Conservation (phyloP, 2,329 filamentous ascomycete species). For the Talaromyces verruculosus region DNA sequence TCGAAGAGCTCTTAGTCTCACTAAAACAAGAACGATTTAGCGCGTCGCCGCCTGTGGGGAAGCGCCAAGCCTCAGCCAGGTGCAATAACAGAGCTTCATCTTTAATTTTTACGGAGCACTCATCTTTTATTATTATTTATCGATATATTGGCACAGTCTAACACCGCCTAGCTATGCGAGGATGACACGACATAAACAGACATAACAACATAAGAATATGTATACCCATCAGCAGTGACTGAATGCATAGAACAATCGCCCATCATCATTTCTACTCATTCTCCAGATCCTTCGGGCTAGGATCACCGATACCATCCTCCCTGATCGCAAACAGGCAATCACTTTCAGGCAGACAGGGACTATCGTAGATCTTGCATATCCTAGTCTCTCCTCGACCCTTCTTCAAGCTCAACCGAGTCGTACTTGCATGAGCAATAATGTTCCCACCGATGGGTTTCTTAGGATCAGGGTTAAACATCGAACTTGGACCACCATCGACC, state of each 20-base stretch:
- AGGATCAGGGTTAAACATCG: slow-evolving; percentile 99
- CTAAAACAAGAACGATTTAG: slow-evolving; percentile 15
- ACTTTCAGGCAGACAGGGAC: slow-evolving; percentile 91
- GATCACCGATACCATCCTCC: slow-evolving; percentile 95
- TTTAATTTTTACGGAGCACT: background rate
- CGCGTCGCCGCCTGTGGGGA: slow-evolving; percentile 15
- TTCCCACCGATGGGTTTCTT: slow-evolving; percentile 99
- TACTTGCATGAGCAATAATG: slow-evolving; percentile 97
- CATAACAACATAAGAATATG: slow-evolving; percentile 4
- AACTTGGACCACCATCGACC: slow-evolving; percentile 90
- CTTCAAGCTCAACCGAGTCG: slow-evolving; percentile 89
- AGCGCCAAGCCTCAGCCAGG: slow-evolving; percentile 15
- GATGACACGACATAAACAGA: background rate
- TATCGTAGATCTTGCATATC: slow-evolving; percentile 99
- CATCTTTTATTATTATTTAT: background rate
- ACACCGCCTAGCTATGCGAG: slow-evolving; percentile 10
- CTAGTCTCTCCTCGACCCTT: slow-evolving; percentile 93
- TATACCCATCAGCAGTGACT: background rate
- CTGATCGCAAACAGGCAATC: slow-evolving; percentile 96
- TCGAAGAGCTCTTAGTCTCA: slow-evolving; percentile 8
- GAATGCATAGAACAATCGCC: background rate
- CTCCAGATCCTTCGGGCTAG: slow-evolving; percentile 90
- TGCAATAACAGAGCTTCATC: background rate
- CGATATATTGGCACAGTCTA: slow-evolving; percentile 1
- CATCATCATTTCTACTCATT: slow-evolving; percentile 59